Evolutionary conservation across 2,329 filamentous ascomycete species (phyloP).

Genomic region (Fusarium sp.): DNA sequence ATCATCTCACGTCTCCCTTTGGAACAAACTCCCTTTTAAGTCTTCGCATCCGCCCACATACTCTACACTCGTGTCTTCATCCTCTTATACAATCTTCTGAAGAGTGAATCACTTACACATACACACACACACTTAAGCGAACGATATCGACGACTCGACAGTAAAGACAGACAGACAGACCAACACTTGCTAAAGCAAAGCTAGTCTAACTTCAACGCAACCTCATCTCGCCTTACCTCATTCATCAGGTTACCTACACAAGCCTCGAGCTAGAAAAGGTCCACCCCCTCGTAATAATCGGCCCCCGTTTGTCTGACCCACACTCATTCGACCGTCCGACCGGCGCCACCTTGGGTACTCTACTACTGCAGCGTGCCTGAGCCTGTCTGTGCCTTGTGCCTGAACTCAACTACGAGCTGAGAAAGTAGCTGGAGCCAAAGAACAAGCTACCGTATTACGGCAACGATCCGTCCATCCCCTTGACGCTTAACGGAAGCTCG

Average conservation of each 20-base stretch:
- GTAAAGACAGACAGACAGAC: constrained; percentile 1
- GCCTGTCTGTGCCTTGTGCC: constrained; percentile 36
- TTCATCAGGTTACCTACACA: constrained; percentile 36
- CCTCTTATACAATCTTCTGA: too few relatives aligned
- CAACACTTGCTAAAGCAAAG: constrained; percentile 3
- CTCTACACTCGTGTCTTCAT: constrained; percentile 5
- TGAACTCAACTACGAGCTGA: constrained; percentile 41
- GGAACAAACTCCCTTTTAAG: constrained; percentile 34
- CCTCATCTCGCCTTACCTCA: constrained; percentile 24
- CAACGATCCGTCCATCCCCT: constrained; percentile 42
- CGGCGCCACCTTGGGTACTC: constrained; percentile 42
- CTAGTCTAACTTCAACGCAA: constrained; percentile 1
- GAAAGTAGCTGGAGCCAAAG: constrained; percentile 36
- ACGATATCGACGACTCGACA: constrained; percentile 35
- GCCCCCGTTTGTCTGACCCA: constrained; percentile 47
- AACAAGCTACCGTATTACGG: constrained; percentile 38
- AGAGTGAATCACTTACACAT: constrained; percentile 41
- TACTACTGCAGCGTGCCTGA: constrained; percentile 40
- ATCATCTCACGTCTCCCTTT: constrained; percentile 40
- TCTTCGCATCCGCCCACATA: constrained; percentile 8
- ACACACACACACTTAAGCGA: constrained; percentile 31
- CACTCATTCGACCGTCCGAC: constrained; percentile 47
- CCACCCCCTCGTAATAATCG: constrained; percentile 40
- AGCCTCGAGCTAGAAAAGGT: constrained; percentile 21
- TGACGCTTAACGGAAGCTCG: constrained; percentile 37